These are phyloP conservation scores for Candida sonorensis DNA, from an alignment of 805 yeast species.

Conservation along the genomic window DNA sequence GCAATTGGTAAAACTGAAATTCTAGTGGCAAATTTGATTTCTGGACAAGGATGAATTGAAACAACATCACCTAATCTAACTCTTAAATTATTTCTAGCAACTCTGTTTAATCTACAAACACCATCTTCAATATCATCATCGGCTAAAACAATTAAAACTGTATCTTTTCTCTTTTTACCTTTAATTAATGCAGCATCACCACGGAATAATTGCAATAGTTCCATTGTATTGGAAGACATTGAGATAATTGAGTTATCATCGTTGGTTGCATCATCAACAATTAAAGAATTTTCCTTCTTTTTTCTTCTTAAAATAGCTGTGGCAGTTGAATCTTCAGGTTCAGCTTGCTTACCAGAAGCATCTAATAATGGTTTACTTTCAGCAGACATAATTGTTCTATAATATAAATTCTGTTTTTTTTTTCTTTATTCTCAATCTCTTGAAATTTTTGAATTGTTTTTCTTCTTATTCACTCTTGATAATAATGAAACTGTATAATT, in stretches of 20 bases:
- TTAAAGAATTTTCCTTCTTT: conserved; percentile 90
- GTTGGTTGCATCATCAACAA: conserved; percentile 94
- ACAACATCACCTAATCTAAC: conserved; percentile 92
- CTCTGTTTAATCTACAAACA: conserved; percentile 87
- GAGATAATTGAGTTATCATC: conserved; percentile 97
- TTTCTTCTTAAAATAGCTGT: conserved; percentile 95
- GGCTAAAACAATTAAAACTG: conserved; percentile 90
- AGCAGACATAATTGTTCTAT: conserved; percentile 19
- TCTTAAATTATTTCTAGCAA: conserved; percentile 90
- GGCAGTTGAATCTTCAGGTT: conserved; percentile 54
- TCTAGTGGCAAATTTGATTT: conserved; percentile 92
- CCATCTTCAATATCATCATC: conserved; percentile 98
- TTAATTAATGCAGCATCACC: conserved; percentile 97
- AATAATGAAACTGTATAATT: no score
- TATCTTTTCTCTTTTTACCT: conserved; percentile 97
- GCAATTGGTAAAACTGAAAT: conserved; percentile 95
- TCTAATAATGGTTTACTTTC: conserved; percentile 31
- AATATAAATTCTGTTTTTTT: no score
- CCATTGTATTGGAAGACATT: conserved; percentile 94
- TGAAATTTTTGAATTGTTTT: no score
- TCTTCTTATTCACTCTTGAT: no score
- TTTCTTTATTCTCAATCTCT: no score
- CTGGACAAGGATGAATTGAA: conserved; percentile 92
- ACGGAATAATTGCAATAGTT: conserved; percentile 85
- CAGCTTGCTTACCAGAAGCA: conserved; percentile 29